Base-by-base conservation (phyloP, 106 monocot species). In the Dioscorea zingiberensis region DNA sequence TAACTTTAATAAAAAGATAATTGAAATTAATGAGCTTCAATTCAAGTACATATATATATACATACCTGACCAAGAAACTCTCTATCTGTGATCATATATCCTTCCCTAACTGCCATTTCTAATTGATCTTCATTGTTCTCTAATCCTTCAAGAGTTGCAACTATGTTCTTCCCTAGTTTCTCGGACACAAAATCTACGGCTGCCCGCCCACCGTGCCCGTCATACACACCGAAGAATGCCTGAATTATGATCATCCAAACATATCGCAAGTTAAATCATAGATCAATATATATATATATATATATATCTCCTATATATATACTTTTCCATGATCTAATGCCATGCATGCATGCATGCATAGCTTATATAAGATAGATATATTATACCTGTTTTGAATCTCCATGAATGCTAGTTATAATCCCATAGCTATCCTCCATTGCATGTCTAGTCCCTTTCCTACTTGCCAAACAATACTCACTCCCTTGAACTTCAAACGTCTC, bases 51-150 rank as follows among this genome's bases (percentile, higher is more conserved):
- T 51, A 8, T 4, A 51, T 51, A 51, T 51, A 51, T 12, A 60
- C 8, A 21, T 76, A 94, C 94, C 90, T 79, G 71, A 49, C 61
- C 75, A 54, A 90, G 68, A 21, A 94, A 90, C 49, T 87, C 90
- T 24, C 44, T 60, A 47, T 94, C 90, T 47, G 94, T 94, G 51
- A 64, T 72, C 48, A 71, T 25, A 32, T 77, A 77, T 5, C 66
- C 77, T 60, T 26, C 28, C 26, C 28, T 54, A 21, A 71, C 69
- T 25, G 77, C 77, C 21, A 27, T 16, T 60, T 71, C 71, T 48
- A 63, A 13, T 29, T 70, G 24, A 15, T 47, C 62, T 62, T 54
- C 64, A 18, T 57, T 24, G 28, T 69, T 49, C 28, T 70, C 29
- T 28, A 59, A 18, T 17, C 59, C 77, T 29, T 54, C 32, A 48